Evolutionary conservation across 495 filamentous ascomycete genomes (phyloP).

Genomic region (Massariosphaeria phaeospora): DNA sequence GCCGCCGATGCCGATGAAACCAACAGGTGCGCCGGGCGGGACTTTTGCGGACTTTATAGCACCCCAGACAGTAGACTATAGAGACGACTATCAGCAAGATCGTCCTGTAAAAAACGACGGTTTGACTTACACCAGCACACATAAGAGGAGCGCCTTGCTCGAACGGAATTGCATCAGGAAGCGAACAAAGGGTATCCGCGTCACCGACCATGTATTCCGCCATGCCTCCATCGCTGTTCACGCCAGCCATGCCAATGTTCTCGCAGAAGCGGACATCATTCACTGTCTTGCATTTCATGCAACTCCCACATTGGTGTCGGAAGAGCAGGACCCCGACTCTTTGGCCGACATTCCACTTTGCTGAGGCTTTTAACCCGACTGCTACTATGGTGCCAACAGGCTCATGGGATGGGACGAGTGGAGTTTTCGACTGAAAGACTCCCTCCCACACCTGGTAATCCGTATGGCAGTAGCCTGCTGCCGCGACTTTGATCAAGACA

Average conservation of each 20-base stretch:
- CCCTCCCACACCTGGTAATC: conserved; percentile 73
- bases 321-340: conserved; percentile 65
- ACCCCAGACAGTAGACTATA: conserved; percentile 10
- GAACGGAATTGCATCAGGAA: conserved; percentile 13
- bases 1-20: conserved; percentile 42
- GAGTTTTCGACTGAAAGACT: conserved; percentile 74
- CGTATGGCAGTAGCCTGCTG: conserved; percentile 87
- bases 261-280: conserved; percentile 29
- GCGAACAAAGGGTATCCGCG: conserved; percentile 21
- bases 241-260: conserved; percentile 19
- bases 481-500: conserved; percentile 82
- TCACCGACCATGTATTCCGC: conserved; percentile 40
- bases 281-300: conserved; percentile 5
- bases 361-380: conserved; percentile 57
- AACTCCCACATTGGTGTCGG: conserved; percentile 9
- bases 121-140: conserved; percentile 37
- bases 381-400: conserved; percentile 78
- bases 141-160: conserved; percentile 15
- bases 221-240: conserved; percentile 37
- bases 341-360: conserved; percentile 69
- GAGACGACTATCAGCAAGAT: neutral
- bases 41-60: neutral
- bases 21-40: neutral
- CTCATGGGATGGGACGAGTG: conserved; percentile 86
- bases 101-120: neutral